These are phyloP conservation scores for rapeseed (Brassica napus) DNA, from an alignment of 345 rosid species.

Conservation along the genomic window Da-Ae NC_063446.1:73980001-73980500, in stretches of 20 bases:
- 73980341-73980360: background rate
- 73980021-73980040: slow-evolving; percentile 67
- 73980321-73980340: background rate
- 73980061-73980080: background rate
- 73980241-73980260: slow-evolving; percentile 10
- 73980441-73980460: slow-evolving; percentile 4
- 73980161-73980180: slow-evolving; percentile 1
- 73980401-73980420: slow-evolving; percentile 11
- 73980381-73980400: slow-evolving; percentile 29
- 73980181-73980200: background rate
- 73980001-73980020: slow-evolving; percentile 62
- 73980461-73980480: slow-evolving; percentile 21
- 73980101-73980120: background rate
- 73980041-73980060: slow-evolving; percentile 46
- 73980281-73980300: background rate
- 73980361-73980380: slow-evolving; percentile 6
- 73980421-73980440: slow-evolving; percentile 16
- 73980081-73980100: slow-evolving; percentile 18
- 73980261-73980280: slow-evolving; percentile 4
- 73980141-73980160: slow-evolving; percentile 26
- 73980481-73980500: slow-evolving; percentile 10
- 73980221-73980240: background rate
- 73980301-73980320: background rate
- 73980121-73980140: slow-evolving; percentile 20
- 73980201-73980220: slow-evolving; percentile 3